These are phyloP conservation scores for Monosporozyma servazzii DNA, from an alignment of 805 yeast genomes.

Conservation along the genomic window DNA sequence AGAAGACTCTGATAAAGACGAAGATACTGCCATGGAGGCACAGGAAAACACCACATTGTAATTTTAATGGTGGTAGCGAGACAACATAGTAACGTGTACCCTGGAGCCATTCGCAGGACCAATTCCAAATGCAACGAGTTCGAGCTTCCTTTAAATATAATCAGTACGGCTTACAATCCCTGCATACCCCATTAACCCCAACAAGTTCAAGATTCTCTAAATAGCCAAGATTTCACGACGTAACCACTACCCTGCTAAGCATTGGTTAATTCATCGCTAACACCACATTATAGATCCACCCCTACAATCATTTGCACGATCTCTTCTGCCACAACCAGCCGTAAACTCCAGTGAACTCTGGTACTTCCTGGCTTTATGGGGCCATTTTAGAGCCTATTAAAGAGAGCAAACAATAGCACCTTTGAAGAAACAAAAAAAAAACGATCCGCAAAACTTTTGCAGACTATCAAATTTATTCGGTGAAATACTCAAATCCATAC, in stretches of 20 bases:
- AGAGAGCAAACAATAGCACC: not conserved
- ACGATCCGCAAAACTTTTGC: not conserved
- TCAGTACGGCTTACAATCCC: not conserved
- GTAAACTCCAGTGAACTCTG: too few relatives aligned
- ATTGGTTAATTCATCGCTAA: too few relatives aligned
- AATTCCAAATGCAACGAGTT: not conserved
- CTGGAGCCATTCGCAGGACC: not conserved
- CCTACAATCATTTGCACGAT: too few relatives aligned
- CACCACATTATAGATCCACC: too few relatives aligned
- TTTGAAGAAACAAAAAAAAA: too few relatives aligned
- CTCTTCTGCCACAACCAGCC: too few relatives aligned
- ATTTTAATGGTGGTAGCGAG: not conserved
- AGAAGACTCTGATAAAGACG: not conserved
- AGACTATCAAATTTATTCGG: not conserved
- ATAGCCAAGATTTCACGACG: not conserved
- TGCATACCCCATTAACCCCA: not conserved
- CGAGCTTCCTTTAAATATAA: too few relatives aligned
- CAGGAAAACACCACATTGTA: not conserved
- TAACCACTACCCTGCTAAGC: not conserved
- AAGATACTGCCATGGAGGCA: not conserved
- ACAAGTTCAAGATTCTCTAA: not conserved
- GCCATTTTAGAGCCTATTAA: too few relatives aligned
- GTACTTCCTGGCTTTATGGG: too few relatives aligned
- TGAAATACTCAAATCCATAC: too few relatives aligned
- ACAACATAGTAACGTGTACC: not conserved